phyloP scores from a whole-genome alignment of 805 yeast genomes.

The Saccharomycopsis sp. region DNA sequence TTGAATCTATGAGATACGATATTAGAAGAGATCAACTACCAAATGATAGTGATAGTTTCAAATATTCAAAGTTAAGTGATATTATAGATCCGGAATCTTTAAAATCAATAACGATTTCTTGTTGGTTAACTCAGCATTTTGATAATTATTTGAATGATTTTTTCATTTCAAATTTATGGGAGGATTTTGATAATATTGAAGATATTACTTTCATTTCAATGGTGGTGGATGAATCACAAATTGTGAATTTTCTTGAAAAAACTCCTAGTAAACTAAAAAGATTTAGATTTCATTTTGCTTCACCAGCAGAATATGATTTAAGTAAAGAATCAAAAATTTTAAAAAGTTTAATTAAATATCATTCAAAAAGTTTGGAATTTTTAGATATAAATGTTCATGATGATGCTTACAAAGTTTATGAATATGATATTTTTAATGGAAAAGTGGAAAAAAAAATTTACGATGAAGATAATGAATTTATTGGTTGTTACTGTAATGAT shows the following conservation, averaged over 20 bases:
- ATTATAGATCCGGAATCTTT: constrained; percentile 3
- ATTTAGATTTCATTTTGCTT: constrained; percentile 14
- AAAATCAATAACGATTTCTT: constrained; percentile 4
- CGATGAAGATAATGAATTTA: neutral
- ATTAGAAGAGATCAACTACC: constrained; percentile 4
- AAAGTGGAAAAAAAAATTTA: constrained; percentile 5
- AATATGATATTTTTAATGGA: constrained; percentile 14
- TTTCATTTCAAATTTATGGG: constrained; percentile 6
- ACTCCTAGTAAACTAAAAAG: constrained; percentile 4
- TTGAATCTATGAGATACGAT: constrained; percentile 5
- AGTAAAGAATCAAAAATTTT: constrained; percentile 2
- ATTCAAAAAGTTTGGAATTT: constrained; percentile 3
- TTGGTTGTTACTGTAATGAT: constrained; percentile 7
- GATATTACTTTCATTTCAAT: constrained; percentile 12
- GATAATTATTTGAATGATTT: neutral
- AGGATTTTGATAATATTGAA: constrained; percentile 4
- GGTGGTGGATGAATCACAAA: constrained; percentile 6
- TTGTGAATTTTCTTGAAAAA: constrained; percentile 5
- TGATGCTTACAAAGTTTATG: constrained; percentile 9
- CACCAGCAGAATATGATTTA: constrained; percentile 4
- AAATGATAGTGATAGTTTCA: neutral
- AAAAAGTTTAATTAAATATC: constrained; percentile 3
- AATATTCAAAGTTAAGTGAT: neutral
- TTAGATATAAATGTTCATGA: constrained; percentile 13
- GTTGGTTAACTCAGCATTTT: constrained; percentile 7